Base-by-base conservation (phyloP, 2,329 filamentous ascomycete genomes). In the Beauveria varroae region DNA sequence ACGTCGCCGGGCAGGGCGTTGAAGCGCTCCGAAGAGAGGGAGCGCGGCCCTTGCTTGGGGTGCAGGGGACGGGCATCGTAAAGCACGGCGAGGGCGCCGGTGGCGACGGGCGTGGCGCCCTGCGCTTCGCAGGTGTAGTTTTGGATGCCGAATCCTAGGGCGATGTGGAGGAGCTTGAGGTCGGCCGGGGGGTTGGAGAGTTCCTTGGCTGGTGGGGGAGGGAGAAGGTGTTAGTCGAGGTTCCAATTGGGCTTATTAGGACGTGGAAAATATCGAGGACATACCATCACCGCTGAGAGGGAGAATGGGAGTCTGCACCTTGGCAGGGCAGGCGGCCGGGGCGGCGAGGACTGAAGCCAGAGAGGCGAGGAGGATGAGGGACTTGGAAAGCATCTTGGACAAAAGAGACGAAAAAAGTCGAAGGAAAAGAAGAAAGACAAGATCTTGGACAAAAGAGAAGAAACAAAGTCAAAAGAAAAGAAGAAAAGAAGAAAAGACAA, bases 121-220 rank as follows among this genome's bases (percentile, higher is more conserved):
- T 71, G 70, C 3, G 68, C 63, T n/a, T 66, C 64, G 73, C 86
- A 89, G 43, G 83, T 86, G 77, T 89, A 89, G 79, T 89, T 89
- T 68, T 89, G 86, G 67, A 86, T 81, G 62, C 86, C 86, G 66
- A 86, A 81, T 66, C 86, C 86, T 47, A 89, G 73, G 61, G 78
- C 79, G 64, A 89, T 81, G 74, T 80, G 74, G 69, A 82, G 79
- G 43, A 86, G 74, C 5, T 70, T 69, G 49, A 76, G 67, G 64
- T 68, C 68, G 10, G 72, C 63, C 3, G 78, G 65, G 1, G 77
- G 77, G 4, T 71, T 63, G n/a, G 76, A 70, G 30, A 85, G 79
- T 57, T 83, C 75, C 26, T 67, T 68, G 43, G 70, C 76, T 79
- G 55, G 34, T 12, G 5, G 34, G 34, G 12, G 1, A 20, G 16